Evolutionary conservation across 1,284 basidiomycete species (phyloP).

Genomic region (Rhodotorula sp.): DNA sequence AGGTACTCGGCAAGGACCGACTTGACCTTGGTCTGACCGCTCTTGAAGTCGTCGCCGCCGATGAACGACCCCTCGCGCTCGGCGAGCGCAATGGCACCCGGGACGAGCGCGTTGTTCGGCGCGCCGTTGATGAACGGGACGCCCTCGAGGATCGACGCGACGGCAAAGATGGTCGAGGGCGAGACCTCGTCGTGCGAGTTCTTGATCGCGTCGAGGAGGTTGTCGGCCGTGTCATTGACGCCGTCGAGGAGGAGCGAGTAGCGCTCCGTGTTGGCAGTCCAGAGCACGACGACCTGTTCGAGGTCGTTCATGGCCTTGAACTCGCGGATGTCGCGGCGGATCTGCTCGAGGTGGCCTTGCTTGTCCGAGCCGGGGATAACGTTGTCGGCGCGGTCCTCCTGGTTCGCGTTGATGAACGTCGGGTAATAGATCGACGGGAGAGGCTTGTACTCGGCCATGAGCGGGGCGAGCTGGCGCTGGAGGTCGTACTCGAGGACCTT

Average conservation of each 20-base stretch:
- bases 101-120: conserved; percentile 98
- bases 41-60: conserved; percentile 95
- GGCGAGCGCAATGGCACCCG: conserved; percentile 88
- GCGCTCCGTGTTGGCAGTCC: conserved; percentile 89
- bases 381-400: conserved; percentile 93
- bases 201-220: conserved; percentile 79
- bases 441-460: conserved; percentile 79
- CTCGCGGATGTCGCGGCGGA: conserved; percentile 86
- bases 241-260: conserved; percentile 93
- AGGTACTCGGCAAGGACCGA: conserved; percentile 88
- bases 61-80: conserved; percentile 89
- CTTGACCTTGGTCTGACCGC: conserved; percentile 54
- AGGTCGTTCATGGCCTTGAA: conserved; percentile 84
- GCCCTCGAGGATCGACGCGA: conserved; percentile 92
- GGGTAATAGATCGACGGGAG: conserved; percentile 77
- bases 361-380: conserved; percentile 82
- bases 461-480: conserved; percentile 87
- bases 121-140: conserved; percentile 66
- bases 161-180: conserved; percentile 91
- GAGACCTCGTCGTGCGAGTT: conserved; percentile 86
- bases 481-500: conserved; percentile 95
- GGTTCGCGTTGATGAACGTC: conserved; percentile 96
- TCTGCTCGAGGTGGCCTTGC: conserved; percentile 84
- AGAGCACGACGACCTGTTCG: conserved; percentile 59
- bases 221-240: conserved; percentile 92